Evolutionary conservation across 2,329 filamentous ascomycete species (phyloP).

Genomic region (Stachybotrys echinatus): DNA sequence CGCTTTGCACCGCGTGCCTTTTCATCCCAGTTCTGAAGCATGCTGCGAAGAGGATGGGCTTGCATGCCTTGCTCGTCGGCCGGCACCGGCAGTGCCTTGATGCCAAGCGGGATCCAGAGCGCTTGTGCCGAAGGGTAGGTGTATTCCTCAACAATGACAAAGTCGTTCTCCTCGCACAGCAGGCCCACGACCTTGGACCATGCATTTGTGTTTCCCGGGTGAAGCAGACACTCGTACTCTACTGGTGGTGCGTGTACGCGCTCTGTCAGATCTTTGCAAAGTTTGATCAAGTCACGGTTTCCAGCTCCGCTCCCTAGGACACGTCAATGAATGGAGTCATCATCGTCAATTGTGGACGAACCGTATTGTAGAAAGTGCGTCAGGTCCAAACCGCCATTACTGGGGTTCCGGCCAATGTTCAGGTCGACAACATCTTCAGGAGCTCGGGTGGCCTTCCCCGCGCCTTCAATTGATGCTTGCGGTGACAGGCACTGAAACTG

Average conservation of each 20-base stretch:
- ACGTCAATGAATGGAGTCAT: too few relatives aligned
- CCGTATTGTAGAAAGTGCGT: constrained; percentile 13
- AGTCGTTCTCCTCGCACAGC: constrained; percentile 20
- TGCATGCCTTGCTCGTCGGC: constrained; percentile 20
- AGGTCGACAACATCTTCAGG: too few relatives aligned
- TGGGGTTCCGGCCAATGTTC: neutral
- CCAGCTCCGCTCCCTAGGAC: constrained; percentile 12
- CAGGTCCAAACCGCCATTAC: constrained; percentile 8
- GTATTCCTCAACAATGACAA: constrained; percentile 21
- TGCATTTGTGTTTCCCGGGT: constrained; percentile 24
- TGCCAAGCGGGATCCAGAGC: constrained; percentile 21
- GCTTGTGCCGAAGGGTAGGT: constrained; percentile 25
- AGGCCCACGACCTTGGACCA: constrained; percentile 23
- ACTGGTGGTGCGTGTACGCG: constrained; percentile 13
- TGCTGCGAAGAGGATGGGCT: constrained; percentile 11
- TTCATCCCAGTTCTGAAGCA: constrained; percentile 16
- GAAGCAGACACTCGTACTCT: constrained; percentile 16
- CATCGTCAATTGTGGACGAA: too few relatives aligned
- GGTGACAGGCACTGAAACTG: constrained; percentile 8
- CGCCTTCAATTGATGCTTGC: too few relatives aligned
- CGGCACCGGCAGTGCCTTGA: constrained; percentile 14
- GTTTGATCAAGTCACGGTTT: constrained; percentile 9
- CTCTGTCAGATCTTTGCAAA: constrained; percentile 12
- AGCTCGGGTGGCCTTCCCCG: too few relatives aligned
- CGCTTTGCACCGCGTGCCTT: constrained; percentile 4